phyloP scores from a whole-genome alignment of 139 green algal genomes.

The Picochlorum sp. region DNA sequence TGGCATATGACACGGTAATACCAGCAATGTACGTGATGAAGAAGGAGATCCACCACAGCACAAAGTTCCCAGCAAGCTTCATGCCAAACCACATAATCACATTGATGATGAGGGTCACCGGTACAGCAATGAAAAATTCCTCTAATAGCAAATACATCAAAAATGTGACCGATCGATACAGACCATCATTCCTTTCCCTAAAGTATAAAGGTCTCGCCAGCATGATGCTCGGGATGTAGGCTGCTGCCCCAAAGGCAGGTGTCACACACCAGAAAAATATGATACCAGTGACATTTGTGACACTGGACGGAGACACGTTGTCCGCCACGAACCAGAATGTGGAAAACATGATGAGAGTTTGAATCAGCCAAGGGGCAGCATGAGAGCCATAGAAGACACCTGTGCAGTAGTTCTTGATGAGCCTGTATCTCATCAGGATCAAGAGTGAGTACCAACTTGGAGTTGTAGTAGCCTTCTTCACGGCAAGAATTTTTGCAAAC shows the following conservation, averaged over 20 bases:
- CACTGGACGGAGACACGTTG: constrained; percentile 1
- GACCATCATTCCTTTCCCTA: constrained; percentile 16
- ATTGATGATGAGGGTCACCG: constrained; percentile 3
- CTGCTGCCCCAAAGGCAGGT: constrained; percentile 7
- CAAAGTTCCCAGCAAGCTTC: constrained; percentile 34
- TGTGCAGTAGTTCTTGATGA: constrained; percentile 5
- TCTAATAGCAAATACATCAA: constrained; percentile 8
- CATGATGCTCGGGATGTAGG: constrained; percentile 13
- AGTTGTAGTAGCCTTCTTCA: constrained; percentile 7
- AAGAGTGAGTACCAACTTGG: constrained; percentile 2
- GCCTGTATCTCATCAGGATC: constrained; percentile 1
- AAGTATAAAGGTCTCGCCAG: constrained; percentile 8
- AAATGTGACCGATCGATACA: constrained; percentile 13
- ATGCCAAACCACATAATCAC: constrained; percentile 38
- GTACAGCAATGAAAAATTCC: constrained; percentile 24
- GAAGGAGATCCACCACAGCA: constrained; percentile 18
- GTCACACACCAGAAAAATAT: constrained; percentile 14
- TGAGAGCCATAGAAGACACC: constrained; percentile 6
- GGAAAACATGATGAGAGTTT: constrained; percentile 8
- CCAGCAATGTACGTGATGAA: constrained; percentile 10
- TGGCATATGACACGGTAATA: constrained; percentile 13
- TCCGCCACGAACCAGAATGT: constrained; percentile 3
- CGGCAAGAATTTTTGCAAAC: not conserved
- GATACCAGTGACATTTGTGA: constrained; percentile 5
- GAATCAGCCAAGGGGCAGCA: constrained; percentile 4